Evolutionary conservation across 345 rosid species (phyloP), one percentile per base, ranked within the genome.

Genomic region (Dovyalis caffra): DNA sequence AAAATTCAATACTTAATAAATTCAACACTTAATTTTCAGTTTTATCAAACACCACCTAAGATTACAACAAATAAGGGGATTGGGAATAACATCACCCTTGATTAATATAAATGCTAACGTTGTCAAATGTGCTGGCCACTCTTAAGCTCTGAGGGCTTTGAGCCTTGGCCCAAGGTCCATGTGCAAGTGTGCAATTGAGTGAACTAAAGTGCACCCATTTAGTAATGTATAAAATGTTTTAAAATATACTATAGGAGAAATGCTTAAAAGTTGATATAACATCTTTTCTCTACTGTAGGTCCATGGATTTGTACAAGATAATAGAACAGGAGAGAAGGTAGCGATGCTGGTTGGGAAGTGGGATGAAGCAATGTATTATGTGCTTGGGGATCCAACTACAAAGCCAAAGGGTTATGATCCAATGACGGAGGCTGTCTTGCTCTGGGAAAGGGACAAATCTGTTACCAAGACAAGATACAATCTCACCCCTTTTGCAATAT

Each of bases 321-420:
- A 89, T 68, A 89, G 89, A 78, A 96, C 95, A 1, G 99, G 97
- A 70, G 97, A 93, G 89, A 96, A 92, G 88, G 97, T 96, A 43
- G 99, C 98, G 38, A 80, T 93, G 88, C 73, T 96, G 86, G 83
- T 96, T 64, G 98, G 99, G 8, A 96, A 96, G 88, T 96, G 99
- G 99, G 99, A 96, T 71, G 99, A 88, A 78, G 99, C 97, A 49
- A 86, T 95, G 92, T 95, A 95, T 88, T 91, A 93, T 75, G 98
- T 91, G 28, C 74, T 89, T 71, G 98, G 98, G 68, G 97, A 93
- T 87, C 97, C 92, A 61, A 88, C 90, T 1, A 84, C 86, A 57
- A 96, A 95, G 73, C 99, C 98, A 15, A 93, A 92, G 77, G 98
- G 95, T 18, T 96, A 93, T 79, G 99, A 96, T 81, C 98, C 97